Base-by-base conservation (phyloP, 2,329 filamentous ascomycete genomes). In the Proliferodiscus dingleyae region DNA sequence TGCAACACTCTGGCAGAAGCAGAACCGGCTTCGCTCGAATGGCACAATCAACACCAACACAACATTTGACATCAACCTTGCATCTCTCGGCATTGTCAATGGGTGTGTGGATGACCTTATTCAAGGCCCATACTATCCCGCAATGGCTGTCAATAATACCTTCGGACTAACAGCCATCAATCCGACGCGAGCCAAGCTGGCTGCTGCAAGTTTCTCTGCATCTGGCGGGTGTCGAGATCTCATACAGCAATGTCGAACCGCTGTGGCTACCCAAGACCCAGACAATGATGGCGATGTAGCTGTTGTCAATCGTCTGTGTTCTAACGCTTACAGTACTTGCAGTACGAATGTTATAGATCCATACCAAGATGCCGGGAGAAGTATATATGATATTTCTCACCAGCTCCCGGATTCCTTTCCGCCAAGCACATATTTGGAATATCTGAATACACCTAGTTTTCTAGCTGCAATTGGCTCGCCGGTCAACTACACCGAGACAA, bases 1-100 rank as follows among this genome's bases (percentile, higher is more conserved):
- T 55, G 79, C 80, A 9, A 68, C 70, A 16, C 64, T 71, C 18
- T 77, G 74, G 66, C 72, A 83, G 56, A 62, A 76, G 45, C 81
- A 88, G 64, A 89, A 88, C 54, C 61, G 68, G 15, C 69, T 69
- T 42, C 73, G 76, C 11, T 58, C 63, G n/a, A 74, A 71, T 44
- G 75, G 79, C 3, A 63, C 70, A 2, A 47, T 78, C 1, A 62
- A 72, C 7, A 64, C 60, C 15, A 74, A 74, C 49, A 69, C 65
- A 28, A 81, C 77, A 2, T 64, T 83, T 9, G 72, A 78, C 23
- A 77, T 86, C 39, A 73, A 76, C 43, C 68, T 89, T 7, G 69
- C 68, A 11, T 78, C 83, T 0, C 64, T 89, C 0, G 83, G 84
- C 18, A 84, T 89, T 47, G 69, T 87, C 47, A 87, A 89, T 61